phyloP scores from a whole-genome alignment of 169 alveolate species.

The Hammondia hammondi region DNA sequence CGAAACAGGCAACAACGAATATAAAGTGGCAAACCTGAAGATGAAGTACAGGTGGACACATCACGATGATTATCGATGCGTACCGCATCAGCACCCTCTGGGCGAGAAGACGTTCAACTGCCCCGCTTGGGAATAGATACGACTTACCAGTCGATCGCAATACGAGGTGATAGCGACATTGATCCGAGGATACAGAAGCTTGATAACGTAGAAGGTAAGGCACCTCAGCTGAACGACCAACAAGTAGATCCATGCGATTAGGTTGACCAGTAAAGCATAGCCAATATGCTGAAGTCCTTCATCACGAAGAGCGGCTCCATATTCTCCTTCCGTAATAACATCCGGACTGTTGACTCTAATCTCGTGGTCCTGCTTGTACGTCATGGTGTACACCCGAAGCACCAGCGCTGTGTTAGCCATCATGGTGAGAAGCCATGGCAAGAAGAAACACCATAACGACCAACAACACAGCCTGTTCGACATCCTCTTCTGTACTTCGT shows the following conservation, averaged over 20 bases:
- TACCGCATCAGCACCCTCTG: too few species aligned
- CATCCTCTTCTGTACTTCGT: neutral
- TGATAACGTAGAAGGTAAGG: neutral
- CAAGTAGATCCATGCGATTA: neutral
- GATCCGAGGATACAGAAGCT: constrained; percentile 3
- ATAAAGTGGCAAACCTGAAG: too few species aligned
- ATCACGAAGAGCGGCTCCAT: neutral
- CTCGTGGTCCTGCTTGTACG: neutral
- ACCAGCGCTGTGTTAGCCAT: neutral
- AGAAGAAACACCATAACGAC: constrained; percentile 5
- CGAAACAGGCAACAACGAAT: too few species aligned
- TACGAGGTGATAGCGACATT: neutral
- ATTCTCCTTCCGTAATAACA: neutral
- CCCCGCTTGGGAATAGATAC: too few species aligned
- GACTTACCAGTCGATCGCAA: constrained; percentile 46
- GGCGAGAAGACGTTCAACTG: neutral
- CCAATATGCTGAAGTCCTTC: constrained; percentile 21
- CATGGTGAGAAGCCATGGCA: constrained; percentile 47
- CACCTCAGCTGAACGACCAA: neutral
- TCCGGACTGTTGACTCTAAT: neutral
- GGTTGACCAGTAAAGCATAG: neutral
- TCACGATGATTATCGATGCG: too few species aligned
- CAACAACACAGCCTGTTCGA: neutral
- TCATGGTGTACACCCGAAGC: neutral
- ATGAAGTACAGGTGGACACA: too few species aligned